A percentile compares a stretch with the other conserved stretches of the same genome.
Evolutionary conservation across 306 rosid genomes (phyloP).

Genomic region (Pyrus communis): DNA sequence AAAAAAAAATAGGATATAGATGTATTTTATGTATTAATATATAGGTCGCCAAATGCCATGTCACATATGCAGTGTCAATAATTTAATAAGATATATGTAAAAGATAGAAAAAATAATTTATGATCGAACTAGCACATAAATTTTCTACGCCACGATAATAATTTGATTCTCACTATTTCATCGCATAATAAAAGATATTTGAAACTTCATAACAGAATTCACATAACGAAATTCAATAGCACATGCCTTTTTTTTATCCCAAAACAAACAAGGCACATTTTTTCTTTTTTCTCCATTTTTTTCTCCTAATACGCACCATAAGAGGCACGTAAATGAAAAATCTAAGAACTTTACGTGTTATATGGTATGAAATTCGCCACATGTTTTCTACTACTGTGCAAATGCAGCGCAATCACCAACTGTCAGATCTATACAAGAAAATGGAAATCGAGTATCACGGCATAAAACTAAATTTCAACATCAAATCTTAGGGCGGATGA

Average conservation of each 20-base stretch:
- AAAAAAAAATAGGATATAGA: background rate
- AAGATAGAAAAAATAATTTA: too few species aligned
- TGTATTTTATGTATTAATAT: background rate
- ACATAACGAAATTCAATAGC: background rate
- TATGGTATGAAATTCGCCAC: background rate
- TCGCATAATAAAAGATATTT: too few species aligned
- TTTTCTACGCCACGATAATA: rapidly evolving
- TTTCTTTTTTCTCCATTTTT: too few species aligned
- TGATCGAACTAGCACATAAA: too few species aligned
- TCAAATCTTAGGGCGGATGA: background rate
- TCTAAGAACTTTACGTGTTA: background rate
- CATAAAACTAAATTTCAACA: background rate
- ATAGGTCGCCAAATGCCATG: background rate
- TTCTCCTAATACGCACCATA: too few species aligned
- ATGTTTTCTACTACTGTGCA: background rate
- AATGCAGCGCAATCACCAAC: background rate
- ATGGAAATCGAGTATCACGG: background rate
- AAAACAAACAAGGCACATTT: too few species aligned
- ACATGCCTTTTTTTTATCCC: background rate
- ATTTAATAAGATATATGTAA: too few species aligned
- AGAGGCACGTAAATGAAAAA: too few species aligned
- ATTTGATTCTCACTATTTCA: too few species aligned
- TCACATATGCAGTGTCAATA: background rate
- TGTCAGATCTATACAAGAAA: background rate
- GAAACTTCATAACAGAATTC: too few species aligned